Conservation (phyloP, 148 eudicot species). For the Gaultheria prostrata region DNA sequence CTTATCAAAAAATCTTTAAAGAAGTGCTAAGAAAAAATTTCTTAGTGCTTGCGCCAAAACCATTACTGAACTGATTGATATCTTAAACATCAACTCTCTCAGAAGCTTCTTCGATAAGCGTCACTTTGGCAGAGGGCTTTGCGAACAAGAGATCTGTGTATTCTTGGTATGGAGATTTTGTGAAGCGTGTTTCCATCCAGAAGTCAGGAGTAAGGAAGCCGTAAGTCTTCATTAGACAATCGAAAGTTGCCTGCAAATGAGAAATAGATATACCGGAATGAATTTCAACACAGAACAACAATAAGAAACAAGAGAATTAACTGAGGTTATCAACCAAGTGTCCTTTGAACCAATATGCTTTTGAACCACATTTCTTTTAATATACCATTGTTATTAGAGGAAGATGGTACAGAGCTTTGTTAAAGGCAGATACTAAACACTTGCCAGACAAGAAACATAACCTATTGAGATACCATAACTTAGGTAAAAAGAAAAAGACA, state of each 20-base stretch:
- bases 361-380: not conserved
- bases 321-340: not conserved
- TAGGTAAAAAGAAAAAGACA: not conserved
- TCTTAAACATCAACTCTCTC: constrained; percentile 33
- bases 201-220: constrained; percentile 76
- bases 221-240: constrained; percentile 68
- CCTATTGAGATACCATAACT: not conserved
- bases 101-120: constrained; percentile 30
- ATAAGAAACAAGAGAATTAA: not conserved
- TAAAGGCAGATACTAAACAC: not conserved
- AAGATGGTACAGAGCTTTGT: not conserved
- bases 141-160: constrained; percentile 58
- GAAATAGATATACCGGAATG: not conserved
- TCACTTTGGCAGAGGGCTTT: constrained; percentile 44
- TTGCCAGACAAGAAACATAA: not conserved
- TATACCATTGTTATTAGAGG: not conserved
- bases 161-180: constrained; percentile 67
- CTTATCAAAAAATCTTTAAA: not conserved
- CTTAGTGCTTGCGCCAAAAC: not conserved
- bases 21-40: not conserved
- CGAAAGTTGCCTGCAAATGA: constrained; percentile 63
- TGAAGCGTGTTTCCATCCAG: constrained; percentile 68
- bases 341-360: not conserved
- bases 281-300: not conserved
- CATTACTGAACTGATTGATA: not conserved